These are phyloP conservation scores for Cercospora zeina DNA, from an alignment of 2,329 filamentous ascomycete genomes.

Conservation along the genomic window DNA sequence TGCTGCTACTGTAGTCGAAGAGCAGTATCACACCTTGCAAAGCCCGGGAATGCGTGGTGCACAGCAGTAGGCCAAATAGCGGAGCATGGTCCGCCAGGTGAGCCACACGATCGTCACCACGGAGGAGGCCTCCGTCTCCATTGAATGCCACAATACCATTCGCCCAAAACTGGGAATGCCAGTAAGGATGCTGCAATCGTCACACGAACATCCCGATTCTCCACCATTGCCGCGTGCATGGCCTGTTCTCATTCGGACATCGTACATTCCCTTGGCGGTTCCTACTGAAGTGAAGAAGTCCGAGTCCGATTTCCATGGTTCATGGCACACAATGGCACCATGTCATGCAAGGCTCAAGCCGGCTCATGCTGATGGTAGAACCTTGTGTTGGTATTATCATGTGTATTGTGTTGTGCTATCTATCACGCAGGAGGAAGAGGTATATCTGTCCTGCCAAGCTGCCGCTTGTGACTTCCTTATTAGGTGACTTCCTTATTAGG, in stretches of 20 bases:
- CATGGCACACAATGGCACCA: neutral
- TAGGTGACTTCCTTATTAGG: too few species aligned
- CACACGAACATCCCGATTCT: neutral
- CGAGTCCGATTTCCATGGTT: neutral
- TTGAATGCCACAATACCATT: neutral
- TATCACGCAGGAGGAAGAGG: too few species aligned
- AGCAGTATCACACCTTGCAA: neutral
- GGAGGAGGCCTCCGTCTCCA: neutral
- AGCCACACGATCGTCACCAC: conserved; percentile 1
- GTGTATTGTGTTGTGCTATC: too few species aligned
- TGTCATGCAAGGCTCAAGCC: too few species aligned
- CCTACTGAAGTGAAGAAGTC: neutral
- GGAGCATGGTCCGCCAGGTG: neutral
- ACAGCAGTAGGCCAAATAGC: neutral
- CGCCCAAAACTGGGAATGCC: neutral
- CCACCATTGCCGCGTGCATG: neutral
- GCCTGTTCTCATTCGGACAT: neutral
- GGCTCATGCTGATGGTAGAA: too few species aligned
- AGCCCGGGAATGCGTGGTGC: neutral
- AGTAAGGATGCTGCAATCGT: neutral
- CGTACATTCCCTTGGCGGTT: neutral
- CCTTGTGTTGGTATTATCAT: too few species aligned
- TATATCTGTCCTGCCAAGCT: too few species aligned
- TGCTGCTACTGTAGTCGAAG: neutral
- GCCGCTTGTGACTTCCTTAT: too few species aligned